Evolutionary conservation across 805 yeast species (phyloP), one percentile per base, ranked within the genome.

Genomic region (Kodamaea laetipori): DNA sequence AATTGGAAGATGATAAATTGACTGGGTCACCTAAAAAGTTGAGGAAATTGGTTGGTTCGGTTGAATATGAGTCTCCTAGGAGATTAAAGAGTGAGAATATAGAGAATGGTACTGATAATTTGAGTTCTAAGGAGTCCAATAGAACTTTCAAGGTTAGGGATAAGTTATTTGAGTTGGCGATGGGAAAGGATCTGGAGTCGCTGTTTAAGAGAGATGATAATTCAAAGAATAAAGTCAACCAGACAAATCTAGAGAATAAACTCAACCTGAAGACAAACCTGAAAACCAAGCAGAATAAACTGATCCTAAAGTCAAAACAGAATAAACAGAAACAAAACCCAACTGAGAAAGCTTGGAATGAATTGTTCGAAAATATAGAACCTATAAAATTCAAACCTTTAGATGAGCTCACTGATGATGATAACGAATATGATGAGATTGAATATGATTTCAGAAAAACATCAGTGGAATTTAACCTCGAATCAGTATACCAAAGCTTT

Each of bases 21-120:
- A 30, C 34, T 13, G 17, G 34, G n/a, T 58, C 63, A 11, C 63
- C 63, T 3, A 44, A 39, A 19, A 52, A 49, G 24, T 32, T 39
- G 15, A 36, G 35, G 21, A 28, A 24, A 11, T 31, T 39, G 21
- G 17, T 46, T 19, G 35, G 21, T 7, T 21, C 38, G 13, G 23
- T 45, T 5, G 45, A 17, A 2, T 35, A 35, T 17, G 15, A 23
- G 28, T 21, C 27, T 5, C 27, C 38, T 8, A 15, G 34, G 11
- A 30, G 17, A 17, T 12, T 30, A 30, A 11, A 15, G 13, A 12
- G n/a, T 12, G 31, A 27, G 11, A 17, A 30, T n/a, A 30, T 10
- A 19, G 10, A 30, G 17, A 4, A 28, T 9, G 33, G 15, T 6
- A 19, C n/a, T 6, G 31, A 9, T 7, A 27, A 27, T 5, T 4